These are phyloP conservation scores for Suillus lakei DNA, from an alignment of 768 basidiomycete genomes.

Conservation along the genomic window DNA sequence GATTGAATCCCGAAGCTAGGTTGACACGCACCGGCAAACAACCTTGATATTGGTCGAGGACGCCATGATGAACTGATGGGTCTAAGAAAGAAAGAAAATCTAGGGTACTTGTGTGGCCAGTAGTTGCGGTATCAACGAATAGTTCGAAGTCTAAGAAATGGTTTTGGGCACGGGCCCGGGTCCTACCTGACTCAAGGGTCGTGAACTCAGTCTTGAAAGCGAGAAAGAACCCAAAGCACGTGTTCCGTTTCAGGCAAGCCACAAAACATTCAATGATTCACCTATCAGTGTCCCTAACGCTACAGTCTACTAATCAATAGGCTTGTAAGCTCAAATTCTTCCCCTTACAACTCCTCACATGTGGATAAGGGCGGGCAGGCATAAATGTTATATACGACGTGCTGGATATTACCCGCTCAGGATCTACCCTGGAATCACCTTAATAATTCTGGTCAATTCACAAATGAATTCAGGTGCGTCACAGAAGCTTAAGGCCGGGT, in stretches of 20 bases:
- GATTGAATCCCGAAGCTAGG: constrained; percentile 17
- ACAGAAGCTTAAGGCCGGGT: background rate
- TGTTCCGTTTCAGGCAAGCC: constrained; percentile 26
- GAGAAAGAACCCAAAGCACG: constrained; percentile 11
- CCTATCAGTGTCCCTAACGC: too few species aligned
- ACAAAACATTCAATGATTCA: too few species aligned
- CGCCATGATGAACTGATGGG: constrained; percentile 59
- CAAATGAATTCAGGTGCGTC: background rate
- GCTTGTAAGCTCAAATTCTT: background rate
- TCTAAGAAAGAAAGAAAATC: constrained; percentile 18
- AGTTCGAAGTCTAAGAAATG: constrained; percentile 10
- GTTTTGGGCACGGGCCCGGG: constrained; percentile 8
- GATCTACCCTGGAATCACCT: constrained; percentile 1
- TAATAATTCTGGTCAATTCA: background rate
- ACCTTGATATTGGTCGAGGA: constrained; percentile 94
- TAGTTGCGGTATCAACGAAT: constrained; percentile 20
- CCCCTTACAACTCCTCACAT: background rate
- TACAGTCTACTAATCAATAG: background rate
- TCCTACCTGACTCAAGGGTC: constrained; percentile 1
- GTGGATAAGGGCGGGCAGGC: too few species aligned
- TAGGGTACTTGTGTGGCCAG: constrained; percentile 20
- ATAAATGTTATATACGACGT: background rate
- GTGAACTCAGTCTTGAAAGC: constrained; percentile 21
- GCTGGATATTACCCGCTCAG: background rate
- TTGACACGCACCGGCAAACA: constrained; percentile 85